phyloP scores from a whole-genome alignment of 2,329 filamentous ascomycete genomes.

The Tolypocladium tundrense region DNA sequence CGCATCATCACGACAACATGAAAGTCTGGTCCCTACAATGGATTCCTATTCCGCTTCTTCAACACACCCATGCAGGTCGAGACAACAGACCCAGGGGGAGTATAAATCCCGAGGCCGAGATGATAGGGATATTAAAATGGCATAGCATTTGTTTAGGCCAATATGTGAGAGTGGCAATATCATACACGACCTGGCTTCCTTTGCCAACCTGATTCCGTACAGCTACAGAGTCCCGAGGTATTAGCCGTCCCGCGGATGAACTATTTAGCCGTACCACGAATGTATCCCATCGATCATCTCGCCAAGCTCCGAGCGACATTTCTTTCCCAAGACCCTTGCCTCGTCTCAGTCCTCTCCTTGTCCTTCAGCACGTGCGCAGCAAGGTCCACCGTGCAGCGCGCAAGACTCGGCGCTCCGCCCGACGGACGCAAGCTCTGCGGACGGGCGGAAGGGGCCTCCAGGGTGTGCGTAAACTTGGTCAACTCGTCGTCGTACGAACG shows the following conservation, averaged over 20 bases:
- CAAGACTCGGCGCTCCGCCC: neutral
- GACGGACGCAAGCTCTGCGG: neutral
- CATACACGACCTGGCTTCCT: neutral
- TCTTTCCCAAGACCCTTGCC: too few relatives aligned
- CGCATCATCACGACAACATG: too few relatives aligned
- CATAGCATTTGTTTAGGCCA: neutral
- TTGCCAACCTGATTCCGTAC: neutral
- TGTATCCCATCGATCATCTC: neutral
- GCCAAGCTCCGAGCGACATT: neutral
- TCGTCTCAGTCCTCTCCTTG: neutral
- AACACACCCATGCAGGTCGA: too few relatives aligned
- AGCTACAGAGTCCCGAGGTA: too few relatives aligned
- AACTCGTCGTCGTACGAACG: neutral
- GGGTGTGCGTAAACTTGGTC: neutral
- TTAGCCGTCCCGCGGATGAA: neutral
- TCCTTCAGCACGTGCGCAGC: neutral
- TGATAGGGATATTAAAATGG: neutral
- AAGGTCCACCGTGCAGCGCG: neutral
- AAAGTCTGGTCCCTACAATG: too few relatives aligned
- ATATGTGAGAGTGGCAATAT: too few relatives aligned
- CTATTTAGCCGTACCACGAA: neutral
- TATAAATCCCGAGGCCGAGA: neutral
- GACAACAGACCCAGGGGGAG: neutral
- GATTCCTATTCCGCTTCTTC: too few relatives aligned
- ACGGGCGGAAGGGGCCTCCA: neutral